Base-by-base conservation (phyloP, 495 filamentous ascomycete species). In the Penicillium tannophilum region DNA sequence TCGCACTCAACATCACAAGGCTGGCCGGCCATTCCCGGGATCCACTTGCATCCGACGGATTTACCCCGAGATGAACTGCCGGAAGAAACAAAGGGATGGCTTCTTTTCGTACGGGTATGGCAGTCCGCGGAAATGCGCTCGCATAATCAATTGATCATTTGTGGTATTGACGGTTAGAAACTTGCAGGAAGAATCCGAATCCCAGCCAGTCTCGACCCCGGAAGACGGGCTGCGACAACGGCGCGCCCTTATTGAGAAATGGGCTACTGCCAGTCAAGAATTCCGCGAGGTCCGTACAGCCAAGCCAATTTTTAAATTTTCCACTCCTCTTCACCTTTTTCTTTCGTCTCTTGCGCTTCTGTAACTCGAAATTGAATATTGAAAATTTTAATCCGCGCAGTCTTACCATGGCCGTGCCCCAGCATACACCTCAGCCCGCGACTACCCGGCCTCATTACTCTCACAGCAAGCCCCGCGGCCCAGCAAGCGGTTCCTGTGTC, bases 1-100 rank as follows among this genome's bases (percentile, higher is more conserved):
- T 19, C 48, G 33, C 48, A 58, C 26, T 43, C 49, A 17, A 7
- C 39, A 53, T 52, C 47, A 52, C 16, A 53, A 12, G 56, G 41
- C 46, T 61, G 59, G 52, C 59, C 53, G 35, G 54, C 53, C 48
- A 62, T 62, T 62, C 54, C 59, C 59, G 48, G 53, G 54, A 52
- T 62, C 54, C 48, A 31, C 54, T 51, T 59, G 6, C 54, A 62
- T 53, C 54, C 49, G 19, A 45, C 42, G 14, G 59, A 62, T 58
- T 53, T 62, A 54, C 17, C 47, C 48, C 23, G 14, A 31, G 49
- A 47, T 26, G 54, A 62, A 49, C 54, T 62, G n/a, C 41, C 49
- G 51, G 55, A 58, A 53, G 59, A 62, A 42, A 48, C 36, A 8
- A 62, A 58, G 55, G 59, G 59, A 39, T 62, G 59, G 59, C 42